Evolutionary conservation across 1,284 basidiomycete genomes (phyloP).

Genomic region (Anthracocystis walkeri): DNA sequence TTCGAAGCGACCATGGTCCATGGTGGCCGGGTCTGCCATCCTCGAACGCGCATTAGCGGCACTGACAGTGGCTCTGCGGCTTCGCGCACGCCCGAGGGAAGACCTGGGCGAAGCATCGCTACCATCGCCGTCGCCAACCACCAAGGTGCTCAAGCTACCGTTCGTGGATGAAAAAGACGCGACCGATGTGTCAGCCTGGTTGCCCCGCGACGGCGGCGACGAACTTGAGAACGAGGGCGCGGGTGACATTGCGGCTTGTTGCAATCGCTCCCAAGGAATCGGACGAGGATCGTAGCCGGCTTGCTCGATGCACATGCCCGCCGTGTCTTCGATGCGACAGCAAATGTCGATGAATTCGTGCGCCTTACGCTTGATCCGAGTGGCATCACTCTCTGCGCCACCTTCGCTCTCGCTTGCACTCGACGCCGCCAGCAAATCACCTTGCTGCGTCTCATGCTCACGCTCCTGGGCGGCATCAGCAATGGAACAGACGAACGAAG

Average conservation of each 20-base stretch:
- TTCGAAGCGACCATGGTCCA: background rate
- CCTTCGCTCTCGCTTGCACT: conserved; percentile 1
- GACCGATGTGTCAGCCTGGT: conserved; percentile 1
- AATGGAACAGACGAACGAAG: conserved; percentile 52
- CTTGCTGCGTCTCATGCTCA: conserved; percentile 3
- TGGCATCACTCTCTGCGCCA: conserved; percentile 5
- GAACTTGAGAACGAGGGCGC: background rate
- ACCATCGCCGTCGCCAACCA: background rate
- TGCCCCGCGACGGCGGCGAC: background rate
- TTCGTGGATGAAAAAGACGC: conserved; percentile 20
- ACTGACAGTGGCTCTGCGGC: conserved; percentile 36
- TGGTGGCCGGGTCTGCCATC: background rate
- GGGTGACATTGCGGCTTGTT: conserved; percentile 6
- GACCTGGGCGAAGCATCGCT: conserved; percentile 24
- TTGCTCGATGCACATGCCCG: conserved; percentile 52
- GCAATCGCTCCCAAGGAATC: conserved; percentile 33
- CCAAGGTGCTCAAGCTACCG: conserved; percentile 21
- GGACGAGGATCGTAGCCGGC: conserved; percentile 57
- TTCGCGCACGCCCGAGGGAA: conserved; percentile 18
- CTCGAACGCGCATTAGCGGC: conserved; percentile 15
- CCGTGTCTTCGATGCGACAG: conserved; percentile 55
- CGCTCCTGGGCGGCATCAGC: conserved; percentile 39
- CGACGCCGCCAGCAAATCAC: background rate
- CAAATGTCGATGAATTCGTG: conserved; percentile 52
- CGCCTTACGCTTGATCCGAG: conserved; percentile 26